Conservation (phyloP, 176 grass and related monocot species). For the Eleusine coracana region DNA sequence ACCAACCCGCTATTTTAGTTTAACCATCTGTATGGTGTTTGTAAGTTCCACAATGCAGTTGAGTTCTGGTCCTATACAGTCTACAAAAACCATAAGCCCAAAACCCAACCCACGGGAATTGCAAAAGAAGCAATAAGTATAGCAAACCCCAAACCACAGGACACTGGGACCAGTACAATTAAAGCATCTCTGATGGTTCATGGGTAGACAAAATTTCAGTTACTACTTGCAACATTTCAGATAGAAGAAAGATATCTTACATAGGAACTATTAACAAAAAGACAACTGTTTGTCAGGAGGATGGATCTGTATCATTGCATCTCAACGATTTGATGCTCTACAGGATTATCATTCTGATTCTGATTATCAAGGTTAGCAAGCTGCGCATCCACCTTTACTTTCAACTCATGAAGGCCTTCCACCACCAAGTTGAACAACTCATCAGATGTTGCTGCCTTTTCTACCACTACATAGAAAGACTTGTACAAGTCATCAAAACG, state of each 20-base stretch:
- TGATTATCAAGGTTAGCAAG: background rate
- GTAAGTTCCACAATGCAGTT: background rate
- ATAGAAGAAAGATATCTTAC: slow-evolving; percentile 19
- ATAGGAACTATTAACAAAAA: background rate
- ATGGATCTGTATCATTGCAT: background rate
- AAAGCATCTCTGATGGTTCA: background rate
- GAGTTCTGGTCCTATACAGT: background rate
- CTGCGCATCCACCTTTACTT: background rate
- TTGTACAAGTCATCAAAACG: slow-evolving; percentile 22
- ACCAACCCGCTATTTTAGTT: background rate
- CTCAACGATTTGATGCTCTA: background rate
- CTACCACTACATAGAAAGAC: slow-evolving; percentile 26
- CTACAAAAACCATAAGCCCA: background rate
- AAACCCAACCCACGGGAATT: background rate
- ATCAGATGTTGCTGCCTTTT: slow-evolving; percentile 4
- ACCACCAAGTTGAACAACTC: background rate
- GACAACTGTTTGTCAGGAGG: background rate
- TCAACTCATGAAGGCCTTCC: background rate
- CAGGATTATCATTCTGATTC: background rate
- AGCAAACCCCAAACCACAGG: background rate
- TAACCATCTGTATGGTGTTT: background rate
- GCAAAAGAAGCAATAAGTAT: background rate
- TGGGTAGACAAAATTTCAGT: background rate
- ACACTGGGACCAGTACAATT: too few relatives aligned
- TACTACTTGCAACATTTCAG: background rate